These are phyloP conservation scores for Hymenoscyphus salicellus DNA, from an alignment of 2,329 filamentous ascomycete genomes.

Conservation along the genomic window DNA sequence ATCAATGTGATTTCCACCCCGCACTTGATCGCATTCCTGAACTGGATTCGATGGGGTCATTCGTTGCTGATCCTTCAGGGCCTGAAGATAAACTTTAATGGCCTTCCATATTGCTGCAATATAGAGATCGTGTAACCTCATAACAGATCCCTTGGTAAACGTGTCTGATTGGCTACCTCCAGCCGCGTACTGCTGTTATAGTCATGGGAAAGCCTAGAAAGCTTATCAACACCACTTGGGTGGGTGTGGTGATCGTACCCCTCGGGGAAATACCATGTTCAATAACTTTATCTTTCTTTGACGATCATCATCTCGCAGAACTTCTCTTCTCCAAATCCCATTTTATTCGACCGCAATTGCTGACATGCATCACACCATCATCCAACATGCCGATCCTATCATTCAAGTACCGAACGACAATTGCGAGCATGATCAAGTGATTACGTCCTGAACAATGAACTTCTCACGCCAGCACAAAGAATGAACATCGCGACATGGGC, in stretches of 20 bases:
- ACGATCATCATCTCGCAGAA: background rate
- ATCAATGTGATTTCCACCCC: background rate
- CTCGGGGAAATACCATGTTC: constrained; percentile 1
- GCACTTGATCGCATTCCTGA: background rate
- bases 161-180: background rate
- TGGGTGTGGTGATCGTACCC: background rate
- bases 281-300: background rate
- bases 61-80: background rate
- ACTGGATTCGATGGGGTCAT: background rate
- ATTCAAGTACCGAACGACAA: background rate
- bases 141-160: background rate
- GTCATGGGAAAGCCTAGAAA: constrained; percentile 15
- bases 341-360: background rate
- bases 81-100: background rate
- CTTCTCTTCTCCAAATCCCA: background rate
- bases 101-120: constrained; percentile 10
- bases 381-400: background rate
- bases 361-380: background rate
- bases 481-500: no score
- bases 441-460: background rate
- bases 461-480: no score
- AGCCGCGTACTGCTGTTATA: constrained; percentile 10
- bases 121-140: constrained; percentile 7
- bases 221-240: constrained; percentile 4
- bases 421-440: background rate